Evolutionary conservation across 139 green algal species (phyloP), one percentile per base, ranked within the genome.

Genomic region (Chlamydomonas applanata): DNA sequence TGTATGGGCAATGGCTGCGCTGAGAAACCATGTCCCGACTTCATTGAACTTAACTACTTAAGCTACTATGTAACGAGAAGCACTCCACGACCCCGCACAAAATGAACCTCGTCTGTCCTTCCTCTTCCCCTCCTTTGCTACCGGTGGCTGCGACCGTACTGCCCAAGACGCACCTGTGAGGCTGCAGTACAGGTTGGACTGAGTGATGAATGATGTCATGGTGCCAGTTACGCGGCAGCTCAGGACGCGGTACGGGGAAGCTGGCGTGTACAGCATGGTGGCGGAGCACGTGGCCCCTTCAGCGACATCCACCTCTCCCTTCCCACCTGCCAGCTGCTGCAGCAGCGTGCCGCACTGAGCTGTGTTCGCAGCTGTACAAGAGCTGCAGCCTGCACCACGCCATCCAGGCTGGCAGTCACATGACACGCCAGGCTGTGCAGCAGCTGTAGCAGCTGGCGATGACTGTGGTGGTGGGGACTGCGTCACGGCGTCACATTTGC

Each of bases 101-200:
- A 20, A 33, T 20, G 29, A 62, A 9, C 11, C 11, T 9, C 27
- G 54, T n/a, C n/a, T n/a, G n/a, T n/a, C n/a, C n/a, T n/a, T n/a
- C 22, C 11, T 20, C 54, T 7, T 62, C 54, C 5, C 54, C 54
- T 62, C 22, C 16, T 29, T 33, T 62, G 16, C 5, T 62, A 62
- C 27, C 54, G 29, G 29, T 16, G 54, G 54, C 16, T 33, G 13
- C 13, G 16, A 29, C 22, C 5, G 29, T 20, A 9, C 54, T 29
- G 16, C 4, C 27, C 11, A n/a, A 33, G 59, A 66, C 29, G 24
- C 59, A 30, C 24, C 17, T 66, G 24, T 40, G 22, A 66, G 59
- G 17, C 59, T 35, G 25, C 59, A 66, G n/a, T 66, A 66, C 59
- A 66, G 59, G 11, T 66, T 25, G 34, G n/a, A 29, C 2, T 66